Conservation (phyloP, 2,329 filamentous ascomycete species). For the Cladosporium sp. region DNA sequence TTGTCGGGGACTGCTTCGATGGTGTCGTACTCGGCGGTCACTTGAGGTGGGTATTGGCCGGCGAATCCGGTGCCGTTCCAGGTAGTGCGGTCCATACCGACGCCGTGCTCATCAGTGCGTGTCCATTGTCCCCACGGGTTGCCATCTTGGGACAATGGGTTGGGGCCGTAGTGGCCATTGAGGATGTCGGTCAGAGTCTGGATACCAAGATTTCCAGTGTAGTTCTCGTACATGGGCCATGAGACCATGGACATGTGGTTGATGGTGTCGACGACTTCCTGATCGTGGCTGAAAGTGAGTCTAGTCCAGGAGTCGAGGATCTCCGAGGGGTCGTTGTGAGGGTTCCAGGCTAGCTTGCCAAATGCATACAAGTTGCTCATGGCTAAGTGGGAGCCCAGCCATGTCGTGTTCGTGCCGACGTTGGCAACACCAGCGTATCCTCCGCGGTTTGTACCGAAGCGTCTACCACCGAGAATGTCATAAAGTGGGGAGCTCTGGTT, state of each 20-base stretch:
- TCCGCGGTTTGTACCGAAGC: constrained; percentile 59
- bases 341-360: constrained; percentile 67
- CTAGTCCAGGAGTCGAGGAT: constrained; percentile 68
- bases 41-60: constrained; percentile 65
- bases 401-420: constrained; percentile 66
- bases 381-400: constrained; percentile 69
- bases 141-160: constrained; percentile 65
- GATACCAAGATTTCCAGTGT: constrained; percentile 69
- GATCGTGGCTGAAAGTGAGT: constrained; percentile 63
- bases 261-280: constrained; percentile 59
- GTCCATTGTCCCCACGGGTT: constrained; percentile 76
- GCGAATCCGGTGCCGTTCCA: constrained; percentile 67
- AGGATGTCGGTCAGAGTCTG: constrained; percentile 71
- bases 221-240: constrained; percentile 72
- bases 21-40: constrained; percentile 61
- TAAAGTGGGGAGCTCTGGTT: constrained; percentile 57
- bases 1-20: constrained; percentile 67
- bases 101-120: constrained; percentile 58
- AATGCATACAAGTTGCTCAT: constrained; percentile 74
- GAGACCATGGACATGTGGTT: constrained; percentile 66
- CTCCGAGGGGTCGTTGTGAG: constrained; percentile 49
- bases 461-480: constrained; percentile 62
- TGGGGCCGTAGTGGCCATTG: constrained; percentile 68
- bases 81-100: constrained; percentile 73
- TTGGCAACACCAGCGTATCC: constrained; percentile 70